Evolutionary conservation across 2,329 filamentous ascomycete genomes (phyloP), one percentile per base, ranked within the genome.

Genomic region (Lachnellula hyalina): DNA sequence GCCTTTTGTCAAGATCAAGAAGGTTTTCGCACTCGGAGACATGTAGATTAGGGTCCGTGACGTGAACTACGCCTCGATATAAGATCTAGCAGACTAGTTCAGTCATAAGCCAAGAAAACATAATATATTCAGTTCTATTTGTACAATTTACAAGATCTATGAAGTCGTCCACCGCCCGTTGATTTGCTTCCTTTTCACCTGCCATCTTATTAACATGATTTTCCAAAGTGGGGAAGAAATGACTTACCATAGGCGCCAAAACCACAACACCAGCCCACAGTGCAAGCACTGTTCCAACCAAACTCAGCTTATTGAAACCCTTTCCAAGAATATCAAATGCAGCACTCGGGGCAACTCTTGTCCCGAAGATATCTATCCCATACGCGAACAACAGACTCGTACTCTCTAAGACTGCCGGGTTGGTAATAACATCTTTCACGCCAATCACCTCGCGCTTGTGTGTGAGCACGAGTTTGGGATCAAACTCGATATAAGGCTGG

Each of bases 291-390:
- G 94, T 99, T 15, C 82, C 78, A 38, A 96, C 71, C 67, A 99
- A 82, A 63, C 91, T 88, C 53, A 91, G 69, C 77, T 96, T 96
- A 70, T 93, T 94, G 72, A 99, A 99, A 2, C 90, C 89, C 73
- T 91, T 94, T 59, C 91, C 94, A 15, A 99, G 75, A 42, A 97
- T 84, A 73, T 99, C 94, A 71, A 99, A 99, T 15, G 88, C 82
- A 64, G 88, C 84, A 71, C 90, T 96, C 0, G 94, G 94, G n/a
- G 87, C 83, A 11, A 95, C 82, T 51, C 91, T 79, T 1, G 91
- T 93, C 14, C 89, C 91, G 62, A 95, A 99, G 2, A 97, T 75
- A 70, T 99, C 94, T 14, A 90, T 71, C 3, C 94, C 94, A 66
- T 88, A 96, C 0, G 90, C 91, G 66, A 96, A 87, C 12, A 99